Base-by-base conservation (phyloP, 805 yeast genomes). In the Yarrowia deformans region DNA sequence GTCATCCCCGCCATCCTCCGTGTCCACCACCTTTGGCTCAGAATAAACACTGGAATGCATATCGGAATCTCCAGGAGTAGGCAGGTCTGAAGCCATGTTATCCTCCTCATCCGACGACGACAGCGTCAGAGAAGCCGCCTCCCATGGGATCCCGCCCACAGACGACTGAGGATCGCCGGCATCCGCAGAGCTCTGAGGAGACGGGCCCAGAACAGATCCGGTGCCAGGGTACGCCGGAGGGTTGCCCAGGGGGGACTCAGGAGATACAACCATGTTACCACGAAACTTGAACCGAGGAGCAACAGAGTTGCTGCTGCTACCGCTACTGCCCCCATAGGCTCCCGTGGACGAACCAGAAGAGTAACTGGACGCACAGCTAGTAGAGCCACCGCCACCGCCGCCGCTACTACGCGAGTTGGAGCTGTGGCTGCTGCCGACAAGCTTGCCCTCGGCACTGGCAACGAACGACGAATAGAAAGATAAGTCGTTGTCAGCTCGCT, bases 151-250 rank as follows among this genome's bases (percentile, higher is more conserved):
- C 19, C 52, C 52, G 6, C 66, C 66, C 23, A 42, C 63, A 40
- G 63, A 42, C 48, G 66, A 45, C n/a, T 35, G 52, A 32, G 52
- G 45, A 40, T 60, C 66, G 8, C 10, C 10, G 52, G 63, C 48
- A 19, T 60, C 66, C 32, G 66, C 32, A 60, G 66, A 60, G 18
- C 66, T 60, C 66, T 60, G 66, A 60, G 66, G 66, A 60, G 66
- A 60, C 32, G 66, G 50, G 13, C 66, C 66, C 66, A 60, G n/a
- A 34, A 60, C 52, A 18, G 66, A 60, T 1, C 66, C 52, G 23
- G 66, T 13, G 40, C 66, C 66, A n/a, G 66, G 42, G 46, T 60
- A 60, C 14, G 66, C 66, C 35, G 66, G 66, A 18, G 66, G 66
- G 52, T 43, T 45, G 19, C 52, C 66, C 50, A 60, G 6, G 32